These are phyloP conservation scores for Misopates orontium DNA, from an alignment of 257 asterid species.

Conservation along the genomic window DNA sequence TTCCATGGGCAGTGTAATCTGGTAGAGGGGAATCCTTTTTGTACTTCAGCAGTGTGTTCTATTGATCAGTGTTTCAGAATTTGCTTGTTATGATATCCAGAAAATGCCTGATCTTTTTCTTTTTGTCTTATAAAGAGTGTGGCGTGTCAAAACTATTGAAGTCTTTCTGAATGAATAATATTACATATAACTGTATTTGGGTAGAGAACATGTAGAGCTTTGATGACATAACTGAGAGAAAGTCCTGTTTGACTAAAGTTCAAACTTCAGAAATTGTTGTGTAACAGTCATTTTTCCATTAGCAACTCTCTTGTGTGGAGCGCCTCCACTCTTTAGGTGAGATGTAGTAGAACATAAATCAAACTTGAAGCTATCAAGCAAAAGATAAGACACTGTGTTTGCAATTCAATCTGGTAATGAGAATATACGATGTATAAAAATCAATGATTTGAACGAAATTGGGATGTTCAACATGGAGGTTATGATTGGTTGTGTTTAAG, in stretches of 20 bases:
- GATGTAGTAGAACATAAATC: not conserved
- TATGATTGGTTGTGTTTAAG: not conserved
- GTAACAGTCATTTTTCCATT: not conserved
- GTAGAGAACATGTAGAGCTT: not conserved
- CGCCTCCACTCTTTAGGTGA: too few species aligned
- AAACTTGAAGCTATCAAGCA: not conserved
- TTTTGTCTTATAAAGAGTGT: not conserved
- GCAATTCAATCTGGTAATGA: not conserved
- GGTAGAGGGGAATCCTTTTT: not conserved
- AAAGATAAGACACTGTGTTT: not conserved
- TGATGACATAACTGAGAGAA: not conserved
- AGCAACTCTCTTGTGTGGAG: not conserved
- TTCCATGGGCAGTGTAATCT: slow-evolving; percentile 19
- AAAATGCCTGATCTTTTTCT: not conserved
- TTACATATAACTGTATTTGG: not conserved
- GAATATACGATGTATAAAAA: too few species aligned
- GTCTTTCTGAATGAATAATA: not conserved
- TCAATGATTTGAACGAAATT: not conserved
- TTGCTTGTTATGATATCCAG: not conserved
- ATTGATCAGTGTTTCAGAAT: not conserved
- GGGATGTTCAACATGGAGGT: not conserved
- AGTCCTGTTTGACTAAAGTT: not conserved
- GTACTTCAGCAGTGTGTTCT: not conserved
- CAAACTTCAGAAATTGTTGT: not conserved
- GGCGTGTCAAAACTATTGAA: not conserved